A percentile compares a stretch with the other conserved stretches of the same genome.
phyloP scores from a whole-genome alignment of 2,329 filamentous ascomycete genomes.

The Dichotomopilus funicola region DNA sequence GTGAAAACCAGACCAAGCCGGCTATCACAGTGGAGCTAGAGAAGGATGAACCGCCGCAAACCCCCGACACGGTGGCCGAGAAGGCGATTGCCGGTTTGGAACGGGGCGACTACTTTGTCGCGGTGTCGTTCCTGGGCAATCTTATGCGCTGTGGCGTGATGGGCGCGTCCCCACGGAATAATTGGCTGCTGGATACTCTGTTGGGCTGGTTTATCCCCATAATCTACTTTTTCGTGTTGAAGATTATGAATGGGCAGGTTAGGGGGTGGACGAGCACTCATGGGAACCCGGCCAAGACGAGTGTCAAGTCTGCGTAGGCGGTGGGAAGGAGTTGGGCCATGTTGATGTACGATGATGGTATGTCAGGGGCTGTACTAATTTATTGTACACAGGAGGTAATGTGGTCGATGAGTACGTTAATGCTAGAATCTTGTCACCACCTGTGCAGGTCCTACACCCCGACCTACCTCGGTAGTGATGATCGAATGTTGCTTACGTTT shows the following conservation, averaged over 20 bases:
- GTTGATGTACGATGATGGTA: neutral
- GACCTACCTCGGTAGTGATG: too few relatives aligned
- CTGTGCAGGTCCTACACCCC: too few relatives aligned
- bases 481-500: too few relatives aligned
- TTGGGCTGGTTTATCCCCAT: slow-evolving; percentile 47
- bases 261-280: slow-evolving; percentile 49
- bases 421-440: too few relatives aligned
- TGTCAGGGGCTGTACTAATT: too few relatives aligned
- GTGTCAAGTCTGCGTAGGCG: slow-evolving; percentile 24
- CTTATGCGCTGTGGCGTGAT: slow-evolving; percentile 60
- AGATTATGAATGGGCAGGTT: slow-evolving; percentile 53
- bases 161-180: slow-evolving; percentile 52
- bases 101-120: slow-evolving; percentile 70
- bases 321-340: neutral
- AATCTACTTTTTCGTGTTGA: slow-evolving; percentile 52
- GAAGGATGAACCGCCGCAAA: slow-evolving; percentile 72
- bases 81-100: slow-evolving; percentile 68
- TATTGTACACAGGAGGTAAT: too few relatives aligned
- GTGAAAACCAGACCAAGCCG: slow-evolving; percentile 75
- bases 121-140: slow-evolving; percentile 65
- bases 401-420: too few relatives aligned
- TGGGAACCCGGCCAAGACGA: slow-evolving; percentile 40
- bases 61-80: slow-evolving; percentile 68
- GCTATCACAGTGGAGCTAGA: slow-evolving; percentile 73
- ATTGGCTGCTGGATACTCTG: slow-evolving; percentile 53